Conservation (phyloP, 1,139 yeast species). For the Candida albicans region DNA sequence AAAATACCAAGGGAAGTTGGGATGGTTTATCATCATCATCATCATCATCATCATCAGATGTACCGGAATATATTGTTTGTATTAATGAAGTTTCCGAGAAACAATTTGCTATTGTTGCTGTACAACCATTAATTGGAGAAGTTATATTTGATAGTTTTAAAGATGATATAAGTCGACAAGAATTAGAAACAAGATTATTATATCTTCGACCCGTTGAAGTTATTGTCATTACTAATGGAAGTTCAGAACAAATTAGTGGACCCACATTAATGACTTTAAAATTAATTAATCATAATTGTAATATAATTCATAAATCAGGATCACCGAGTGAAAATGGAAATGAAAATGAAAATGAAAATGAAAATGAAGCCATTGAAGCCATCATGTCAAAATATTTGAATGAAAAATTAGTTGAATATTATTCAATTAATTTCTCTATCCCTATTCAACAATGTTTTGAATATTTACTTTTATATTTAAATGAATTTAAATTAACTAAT, state of each 20-base stretch:
- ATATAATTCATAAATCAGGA: slow-evolving; percentile 14
- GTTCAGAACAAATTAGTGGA: slow-evolving; percentile 20
- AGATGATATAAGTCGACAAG: slow-evolving; percentile 54
- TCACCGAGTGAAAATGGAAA: no score
- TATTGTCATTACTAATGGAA: slow-evolving; percentile 42
- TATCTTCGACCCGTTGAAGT: slow-evolving; percentile 77
- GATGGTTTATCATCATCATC: no score
- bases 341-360: not conserved
- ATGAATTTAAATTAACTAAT: slow-evolving; percentile 60
- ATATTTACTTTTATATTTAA: slow-evolving; percentile 53
- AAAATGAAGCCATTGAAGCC: no score
- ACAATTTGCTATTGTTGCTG: slow-evolving; percentile 55
- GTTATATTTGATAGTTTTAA: slow-evolving; percentile 67
- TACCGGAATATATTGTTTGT: slow-evolving; percentile 33
- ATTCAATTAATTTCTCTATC: slow-evolving; percentile 21
- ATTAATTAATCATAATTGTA: slow-evolving; percentile 17
- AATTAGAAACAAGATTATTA: slow-evolving; percentile 69
- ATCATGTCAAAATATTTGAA: slow-evolving; percentile 14
- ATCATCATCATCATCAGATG: slow-evolving; percentile 20
- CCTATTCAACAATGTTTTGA: slow-evolving; percentile 44
- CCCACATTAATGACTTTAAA: slow-evolving; percentile 27
- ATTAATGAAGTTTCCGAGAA: slow-evolving; percentile 18
- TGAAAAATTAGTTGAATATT: slow-evolving; percentile 24
- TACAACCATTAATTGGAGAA: slow-evolving; percentile 78
- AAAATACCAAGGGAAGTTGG: slow-evolving; percentile 12